Evolutionary conservation across 2,329 filamentous ascomycete genomes (phyloP), one percentile per base, ranked within the genome.

Genomic region (Venturia pyrina): DNA sequence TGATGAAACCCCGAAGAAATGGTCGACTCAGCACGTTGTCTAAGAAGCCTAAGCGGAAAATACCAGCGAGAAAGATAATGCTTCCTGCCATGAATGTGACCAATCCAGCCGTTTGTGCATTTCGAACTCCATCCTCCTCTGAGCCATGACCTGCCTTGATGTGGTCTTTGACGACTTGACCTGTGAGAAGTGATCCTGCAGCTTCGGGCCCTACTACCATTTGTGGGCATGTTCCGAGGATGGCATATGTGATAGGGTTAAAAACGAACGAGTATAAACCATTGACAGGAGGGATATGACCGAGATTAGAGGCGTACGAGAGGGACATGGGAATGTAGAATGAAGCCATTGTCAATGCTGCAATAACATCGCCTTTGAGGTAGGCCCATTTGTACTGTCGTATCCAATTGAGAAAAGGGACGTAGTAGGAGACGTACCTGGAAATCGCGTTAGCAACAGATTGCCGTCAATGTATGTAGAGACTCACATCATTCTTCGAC

Each of bases 261-360:
- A 98, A 91, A 68, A 96, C 90, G 74, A 97, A 98, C 19, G 90
- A 86, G 78, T 98, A 99, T 3, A 99, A 83, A 0, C 95, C 95
- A 73, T 96, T 93, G 72, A 98, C 93, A 0, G 95, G 89, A 10
- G 93, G 92, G 1, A 97, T 87, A 74, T 98, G 95, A 6, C 89
- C 92, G 53, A 99, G 86, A 73, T 98, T 98, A 50, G 91, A 87
- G 65, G 95, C 92, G 69, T 96, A 89, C 0, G 95, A 98, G 17
- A 99, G 84, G 0, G 92, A 89, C 93, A 99, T 97, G 63, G 95
- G 95, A 46, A 99, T 89, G 76, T 99, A 99, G 79, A 99, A 95
- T 34, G 93, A 96, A n/a, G 93, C 91, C 80, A 99, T 89, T n/a
- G 95, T 98, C 68, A 98, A 76, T 62, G 93, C 93, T 10, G 93